phyloP scores from a whole-genome alignment of 2,329 filamentous ascomycete species.

The Nemania sp. region DNA sequence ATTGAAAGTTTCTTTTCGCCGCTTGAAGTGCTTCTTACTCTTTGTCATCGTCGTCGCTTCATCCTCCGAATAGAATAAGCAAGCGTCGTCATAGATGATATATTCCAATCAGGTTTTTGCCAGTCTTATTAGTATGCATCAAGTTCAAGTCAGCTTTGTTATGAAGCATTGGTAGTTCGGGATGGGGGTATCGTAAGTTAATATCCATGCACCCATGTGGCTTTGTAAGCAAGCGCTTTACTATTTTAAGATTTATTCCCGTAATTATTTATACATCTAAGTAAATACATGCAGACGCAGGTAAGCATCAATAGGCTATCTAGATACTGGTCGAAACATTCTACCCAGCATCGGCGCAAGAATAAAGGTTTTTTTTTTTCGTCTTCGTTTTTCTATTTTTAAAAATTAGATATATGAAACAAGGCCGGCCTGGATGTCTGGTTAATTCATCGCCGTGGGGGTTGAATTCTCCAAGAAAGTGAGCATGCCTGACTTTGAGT shows the following conservation, averaged over 20 bases:
- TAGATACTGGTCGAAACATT: too few species aligned
- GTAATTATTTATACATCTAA: too few species aligned
- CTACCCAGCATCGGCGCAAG: too few species aligned
- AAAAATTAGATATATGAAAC: not conserved
- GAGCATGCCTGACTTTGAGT: slow-evolving; percentile 47
- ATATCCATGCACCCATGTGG: not conserved
- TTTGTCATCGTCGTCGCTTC: too few species aligned
- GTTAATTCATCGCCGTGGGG: not conserved
- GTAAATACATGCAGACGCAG: too few species aligned
- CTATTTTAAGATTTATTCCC: not conserved
- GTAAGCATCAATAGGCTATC: not conserved
- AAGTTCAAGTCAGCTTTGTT: too few species aligned
- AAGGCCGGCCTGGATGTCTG: not conserved
- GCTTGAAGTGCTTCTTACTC: too few species aligned
- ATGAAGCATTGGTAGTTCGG: not conserved
- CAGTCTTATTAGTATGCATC: too few species aligned
- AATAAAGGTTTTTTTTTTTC: not conserved
- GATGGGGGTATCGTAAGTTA: not conserved
- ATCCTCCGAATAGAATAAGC: too few species aligned
- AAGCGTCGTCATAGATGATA: too few species aligned
- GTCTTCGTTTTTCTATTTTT: not conserved
- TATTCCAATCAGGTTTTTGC: too few species aligned
- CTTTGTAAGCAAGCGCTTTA: slow-evolving; percentile 10
- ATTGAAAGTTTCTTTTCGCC: too few species aligned
- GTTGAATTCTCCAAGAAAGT: not conserved